These are phyloP conservation scores for Piper betle DNA, from an alignment of 164 flowering plant species.

Conservation along the genomic window DNA sequence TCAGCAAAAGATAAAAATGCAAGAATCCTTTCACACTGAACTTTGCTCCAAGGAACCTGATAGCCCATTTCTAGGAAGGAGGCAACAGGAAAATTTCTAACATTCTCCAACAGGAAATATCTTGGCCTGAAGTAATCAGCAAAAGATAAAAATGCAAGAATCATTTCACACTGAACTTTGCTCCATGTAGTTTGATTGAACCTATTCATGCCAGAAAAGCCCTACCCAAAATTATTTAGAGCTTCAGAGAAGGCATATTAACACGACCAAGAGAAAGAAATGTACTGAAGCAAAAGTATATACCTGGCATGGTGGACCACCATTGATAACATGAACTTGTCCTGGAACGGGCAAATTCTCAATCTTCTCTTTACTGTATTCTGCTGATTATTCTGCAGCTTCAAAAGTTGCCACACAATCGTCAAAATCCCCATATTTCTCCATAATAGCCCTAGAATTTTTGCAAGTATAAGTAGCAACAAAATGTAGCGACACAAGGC, in stretches of 20 bases:
- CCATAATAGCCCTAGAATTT: constrained; percentile 59
- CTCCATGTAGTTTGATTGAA: constrained; percentile 92
- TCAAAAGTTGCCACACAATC: constrained; percentile 73
- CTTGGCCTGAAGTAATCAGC: constrained; percentile 84
- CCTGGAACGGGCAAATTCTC: constrained; percentile 74
- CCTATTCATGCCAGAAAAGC: constrained; percentile 96
- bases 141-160: constrained; percentile 81
- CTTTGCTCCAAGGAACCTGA: constrained; percentile 98
- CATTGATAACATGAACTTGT: constrained; percentile 88
- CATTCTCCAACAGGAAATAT: constrained; percentile 86
- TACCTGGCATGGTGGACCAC: constrained; percentile 98
- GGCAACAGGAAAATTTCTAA: constrained; percentile 75
- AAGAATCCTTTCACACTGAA: constrained; percentile 93
- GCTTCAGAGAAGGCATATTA: too few relatives aligned
- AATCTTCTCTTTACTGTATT: constrained; percentile 39
- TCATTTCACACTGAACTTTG: constrained; percentile 96
- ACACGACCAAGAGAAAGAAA: not conserved
- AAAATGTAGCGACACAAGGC: not conserved
- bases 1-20: constrained; percentile 91
- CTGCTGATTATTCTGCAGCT: constrained; percentile 51
- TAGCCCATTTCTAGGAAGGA: constrained; percentile 98
- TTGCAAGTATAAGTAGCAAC: constrained; percentile 2
- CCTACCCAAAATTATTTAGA: constrained; percentile 29
- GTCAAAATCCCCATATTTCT: constrained; percentile 63
- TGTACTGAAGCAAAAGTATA: not conserved